phyloP scores from a whole-genome alignment of 2,329 filamentous ascomycete genomes.

The Shiraia sp. region DNA sequence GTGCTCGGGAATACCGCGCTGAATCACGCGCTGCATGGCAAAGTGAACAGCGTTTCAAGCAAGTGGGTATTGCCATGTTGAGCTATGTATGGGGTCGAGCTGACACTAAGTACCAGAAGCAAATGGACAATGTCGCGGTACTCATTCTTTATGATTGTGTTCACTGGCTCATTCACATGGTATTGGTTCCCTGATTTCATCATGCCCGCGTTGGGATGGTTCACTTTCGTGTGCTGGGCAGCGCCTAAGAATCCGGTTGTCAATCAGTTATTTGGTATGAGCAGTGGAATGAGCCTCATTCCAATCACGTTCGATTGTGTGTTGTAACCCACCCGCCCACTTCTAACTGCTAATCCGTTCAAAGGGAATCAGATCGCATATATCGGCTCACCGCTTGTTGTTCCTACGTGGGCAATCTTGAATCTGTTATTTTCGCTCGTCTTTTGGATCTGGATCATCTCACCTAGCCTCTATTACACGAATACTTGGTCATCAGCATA shows the following conservation, averaged over 20 bases:
- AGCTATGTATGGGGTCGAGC: no score
- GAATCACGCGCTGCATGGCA: constrained; percentile 30
- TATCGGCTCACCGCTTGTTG: constrained; percentile 18
- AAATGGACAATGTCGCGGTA: constrained; percentile 29
- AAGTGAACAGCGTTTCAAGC: constrained; percentile 18
- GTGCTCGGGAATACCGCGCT: constrained; percentile 5
- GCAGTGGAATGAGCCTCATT: constrained; percentile 24
- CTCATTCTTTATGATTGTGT: constrained; percentile 26
- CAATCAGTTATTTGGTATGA: constrained; percentile 31
- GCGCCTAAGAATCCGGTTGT: constrained; percentile 28
- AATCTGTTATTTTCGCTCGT: constrained; percentile 70
- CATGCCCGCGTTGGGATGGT: constrained; percentile 16
- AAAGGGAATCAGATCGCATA: constrained; percentile 24
- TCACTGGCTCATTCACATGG: constrained; percentile 23
- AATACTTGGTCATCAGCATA: constrained; percentile 67
- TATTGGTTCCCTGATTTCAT: constrained; percentile 33
- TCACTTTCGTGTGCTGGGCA: constrained; percentile 33
- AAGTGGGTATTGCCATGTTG: no score
- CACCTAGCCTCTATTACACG: constrained; percentile 65
- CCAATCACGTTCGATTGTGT: constrained; percentile 35
- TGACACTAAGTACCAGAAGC: no score
- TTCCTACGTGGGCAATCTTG: constrained; percentile 59
- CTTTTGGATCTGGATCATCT: constrained; percentile 61
- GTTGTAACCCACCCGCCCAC: no score
- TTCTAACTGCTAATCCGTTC: no score